Evolutionary conservation across 345 rosid genomes (phyloP).

Genomic region (Bruguiera parviflora): DNA sequence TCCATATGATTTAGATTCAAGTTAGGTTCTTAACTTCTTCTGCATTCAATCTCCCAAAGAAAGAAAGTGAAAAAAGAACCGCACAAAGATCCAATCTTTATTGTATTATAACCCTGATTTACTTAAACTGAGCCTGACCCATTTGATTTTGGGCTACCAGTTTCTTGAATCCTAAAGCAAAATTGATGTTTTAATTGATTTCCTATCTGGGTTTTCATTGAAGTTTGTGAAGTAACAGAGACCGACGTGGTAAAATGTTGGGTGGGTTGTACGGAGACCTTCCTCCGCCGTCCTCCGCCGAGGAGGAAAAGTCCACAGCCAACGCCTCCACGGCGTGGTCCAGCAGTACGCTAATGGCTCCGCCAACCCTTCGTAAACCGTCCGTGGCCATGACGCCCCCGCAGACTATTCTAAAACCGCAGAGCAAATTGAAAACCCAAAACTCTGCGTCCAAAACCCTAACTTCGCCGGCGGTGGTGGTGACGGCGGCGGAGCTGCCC

Average conservation of each 20-base stretch:
- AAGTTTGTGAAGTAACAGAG: no score
- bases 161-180: no score
- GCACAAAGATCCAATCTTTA: no score
- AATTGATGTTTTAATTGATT: no score
- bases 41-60: no score
- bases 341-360: constrained; percentile 80
- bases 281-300: constrained; percentile 86
- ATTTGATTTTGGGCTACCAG: no score
- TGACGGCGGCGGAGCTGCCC: constrained; percentile 5
- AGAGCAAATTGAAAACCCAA: constrained; percentile 44
- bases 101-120: no score
- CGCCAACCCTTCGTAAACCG: constrained; percentile 87
- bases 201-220: no score
- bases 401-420: constrained; percentile 64
- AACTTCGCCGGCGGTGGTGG: constrained; percentile 6
- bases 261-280: constrained; percentile 97
- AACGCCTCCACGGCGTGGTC: constrained; percentile 73
- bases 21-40: no score
- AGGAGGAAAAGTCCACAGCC: constrained; percentile 60
- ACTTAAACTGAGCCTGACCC: no score
- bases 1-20: no score
- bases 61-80: no score
- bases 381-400: constrained; percentile 56
- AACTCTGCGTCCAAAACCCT: constrained; percentile 18
- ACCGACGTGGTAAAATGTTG: constrained; percentile 39